Evolutionary conservation across 2,329 filamentous ascomycete genomes (phyloP), one percentile per base, ranked within the genome.

Genomic region (Aureobasidium sp.): DNA sequence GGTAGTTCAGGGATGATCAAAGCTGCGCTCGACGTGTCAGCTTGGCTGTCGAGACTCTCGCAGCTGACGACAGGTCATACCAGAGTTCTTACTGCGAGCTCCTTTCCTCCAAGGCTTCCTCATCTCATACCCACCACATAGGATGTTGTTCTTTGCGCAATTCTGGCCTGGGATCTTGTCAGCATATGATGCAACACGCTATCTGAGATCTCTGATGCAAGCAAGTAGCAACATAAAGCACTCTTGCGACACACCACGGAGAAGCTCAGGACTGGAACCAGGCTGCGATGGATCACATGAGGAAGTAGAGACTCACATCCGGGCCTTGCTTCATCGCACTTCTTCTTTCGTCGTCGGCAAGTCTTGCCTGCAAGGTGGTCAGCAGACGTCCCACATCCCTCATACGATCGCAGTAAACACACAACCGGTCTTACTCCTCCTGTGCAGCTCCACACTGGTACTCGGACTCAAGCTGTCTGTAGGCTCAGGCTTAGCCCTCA

Each of bases 61-160:
- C 61, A 81, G 70, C 81, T 87, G 72, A 93, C 88, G 71, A 85
- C 90, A 91, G 29, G 39, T 21, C 39, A 39, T 54, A 45, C 41
- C n/a, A 39, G 32, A 54, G n/a, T n/a, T 39, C 7, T 45, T 41
- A 8, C 34, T 45, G 30, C 47, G 59, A 29, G 45, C 32, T 90
- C 70, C 90, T 92, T 73, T 87, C 90, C 91, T 91, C 96, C 58
- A 91, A 83, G 62, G 90, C 88, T 72, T 91, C 91, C 64, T 90
- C 88, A 29, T 37, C 55, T 90, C 89, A 70, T 96, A 96, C 13
- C 91, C 91, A 75, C 96, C 91, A 71, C 91, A 96, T 13, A 92
- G 85, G 13, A 96, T 90, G 9, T 91, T 90, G 72, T 96, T 96
- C 80, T 96, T 96, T 75, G 94, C 88, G 70, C 91, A 96, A 69